These are phyloP conservation scores for Blastocystis sp. DNA, from an alignment of 352 stramenopile species.

Conservation along the genomic window DNA sequence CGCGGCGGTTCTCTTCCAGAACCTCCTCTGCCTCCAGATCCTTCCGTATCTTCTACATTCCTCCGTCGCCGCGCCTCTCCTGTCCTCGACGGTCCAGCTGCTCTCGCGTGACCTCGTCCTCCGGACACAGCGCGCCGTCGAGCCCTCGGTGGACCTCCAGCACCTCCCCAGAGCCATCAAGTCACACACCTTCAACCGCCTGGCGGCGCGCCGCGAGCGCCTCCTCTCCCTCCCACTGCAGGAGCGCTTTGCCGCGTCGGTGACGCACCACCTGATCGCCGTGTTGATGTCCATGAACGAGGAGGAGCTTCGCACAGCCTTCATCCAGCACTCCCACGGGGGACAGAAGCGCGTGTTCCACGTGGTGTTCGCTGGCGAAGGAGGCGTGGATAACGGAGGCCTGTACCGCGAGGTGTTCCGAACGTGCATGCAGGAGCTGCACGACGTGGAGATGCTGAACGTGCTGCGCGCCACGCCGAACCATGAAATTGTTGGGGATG, in stretches of 20 bases:
- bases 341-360: conserved; percentile 30
- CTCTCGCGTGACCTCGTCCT: neutral
- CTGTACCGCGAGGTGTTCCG: conserved; percentile 63
- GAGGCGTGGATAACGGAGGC: conserved; percentile 55
- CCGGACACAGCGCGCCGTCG: neutral
- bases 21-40: neutral
- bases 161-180: neutral
- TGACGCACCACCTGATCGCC: neutral
- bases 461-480: conserved; percentile 9
- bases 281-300: neutral
- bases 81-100: conserved; percentile 24
- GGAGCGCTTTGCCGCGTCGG: neutral
- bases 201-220: conserved; percentile 12
- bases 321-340: conserved; percentile 47
- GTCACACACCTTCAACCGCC: conserved; percentile 11
- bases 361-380: conserved; percentile 42
- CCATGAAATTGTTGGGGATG: neutral
- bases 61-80: neutral
- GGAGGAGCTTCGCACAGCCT: neutral
- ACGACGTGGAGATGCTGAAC: neutral
- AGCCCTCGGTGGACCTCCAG: neutral
- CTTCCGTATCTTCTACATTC: neutral
- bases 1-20: conserved; percentile 5
- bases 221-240: neutral
- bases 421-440: conserved; percentile 57